phyloP scores from a whole-genome alignment of 768 basidiomycete genomes.

The Rhizopogon rudus region DNA sequence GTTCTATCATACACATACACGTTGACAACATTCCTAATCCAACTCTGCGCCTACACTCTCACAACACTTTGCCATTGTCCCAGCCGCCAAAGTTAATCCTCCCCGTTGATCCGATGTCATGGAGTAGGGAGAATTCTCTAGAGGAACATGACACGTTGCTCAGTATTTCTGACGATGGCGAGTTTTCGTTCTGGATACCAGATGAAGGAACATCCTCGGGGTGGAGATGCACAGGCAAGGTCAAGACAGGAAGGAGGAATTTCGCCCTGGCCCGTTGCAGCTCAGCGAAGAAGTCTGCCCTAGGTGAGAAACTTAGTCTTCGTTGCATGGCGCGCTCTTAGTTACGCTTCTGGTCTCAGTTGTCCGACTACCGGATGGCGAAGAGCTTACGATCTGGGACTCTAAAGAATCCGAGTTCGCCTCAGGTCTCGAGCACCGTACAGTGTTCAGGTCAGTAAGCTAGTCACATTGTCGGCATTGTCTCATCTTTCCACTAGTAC shows the following conservation, averaged over 20 bases:
- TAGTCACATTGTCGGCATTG: background rate
- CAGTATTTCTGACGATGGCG: constrained; percentile 71
- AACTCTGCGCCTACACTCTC: constrained; percentile 42
- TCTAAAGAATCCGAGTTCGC: constrained; percentile 92
- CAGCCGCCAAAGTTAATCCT: constrained; percentile 49
- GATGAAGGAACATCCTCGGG: constrained; percentile 31
- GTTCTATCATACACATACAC: constrained; percentile 54
- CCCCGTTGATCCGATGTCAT: constrained; percentile 86
- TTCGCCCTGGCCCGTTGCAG: constrained; percentile 79
- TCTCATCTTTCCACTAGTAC: constrained; percentile 11
- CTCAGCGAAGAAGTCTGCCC: constrained; percentile 85
- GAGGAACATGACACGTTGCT: constrained; percentile 68
- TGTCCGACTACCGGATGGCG: constrained; percentile 50
- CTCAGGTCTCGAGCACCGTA: constrained; percentile 77
- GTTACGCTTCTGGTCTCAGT: constrained; percentile 37
- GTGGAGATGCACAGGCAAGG: constrained; percentile 71
- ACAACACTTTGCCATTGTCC: constrained; percentile 48
- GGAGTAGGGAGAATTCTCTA: constrained; percentile 49
- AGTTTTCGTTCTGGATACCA: constrained; percentile 84
- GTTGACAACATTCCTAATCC: constrained; percentile 30
- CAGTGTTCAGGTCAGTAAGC: constrained; percentile 49
- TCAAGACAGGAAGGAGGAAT: constrained; percentile 62
- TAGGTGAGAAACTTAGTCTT: constrained; percentile 48
- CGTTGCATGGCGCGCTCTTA: background rate
- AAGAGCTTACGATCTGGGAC: constrained; percentile 94